Evolutionary conservation across 495 filamentous ascomycete species (phyloP), one percentile per base, ranked within the genome.

Genomic region (Trichoderma orchidacearum): DNA sequence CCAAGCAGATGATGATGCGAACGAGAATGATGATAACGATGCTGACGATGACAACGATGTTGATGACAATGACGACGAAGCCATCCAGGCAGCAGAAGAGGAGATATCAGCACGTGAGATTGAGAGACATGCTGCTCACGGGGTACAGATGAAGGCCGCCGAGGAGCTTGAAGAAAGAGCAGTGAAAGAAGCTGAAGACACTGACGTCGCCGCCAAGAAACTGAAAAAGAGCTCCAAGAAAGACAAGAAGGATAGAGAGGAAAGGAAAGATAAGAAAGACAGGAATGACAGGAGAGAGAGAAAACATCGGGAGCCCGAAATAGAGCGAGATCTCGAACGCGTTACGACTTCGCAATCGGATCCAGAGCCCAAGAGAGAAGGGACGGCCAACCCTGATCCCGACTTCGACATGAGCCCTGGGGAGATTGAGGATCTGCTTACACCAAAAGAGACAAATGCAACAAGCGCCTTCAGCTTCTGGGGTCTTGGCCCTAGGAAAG

Each of bases 381-480:
- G 21, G 9, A 36, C 17, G 17, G 6, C 50, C 17, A 28, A 36
- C 13, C 50, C 35, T 13, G 50, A 36, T 28, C 18, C 52, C 21
- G 51, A 59, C 15, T 53, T 60, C 12, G 48, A 60, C 34, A 32
- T 50, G 48, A 58, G 41, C 38, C 36, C 58, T 12, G 60, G 59
- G 29, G 60, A 62, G n/a, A 53, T 66, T 28, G 68, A 70, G 32
- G 63, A 64, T 52, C 59, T 70, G 34, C 59, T 69, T 30, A 58
- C 63, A 13, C 64, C 63, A 28, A 66, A 66, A 32, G 30, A 51
- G 28, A 38, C 17, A 5, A 58, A 69, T 30, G 59, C 64, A 30
- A 59, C 60, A n/a, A 66, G 72, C 51, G 41, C 64, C 5, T 77
- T 77, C 62, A 69, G 72, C 55, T 76, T 75, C 63, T 78, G 75